Base-by-base conservation (phyloP, 1,284 basidiomycete genomes). In the Coniferiporia weirii region DNA sequence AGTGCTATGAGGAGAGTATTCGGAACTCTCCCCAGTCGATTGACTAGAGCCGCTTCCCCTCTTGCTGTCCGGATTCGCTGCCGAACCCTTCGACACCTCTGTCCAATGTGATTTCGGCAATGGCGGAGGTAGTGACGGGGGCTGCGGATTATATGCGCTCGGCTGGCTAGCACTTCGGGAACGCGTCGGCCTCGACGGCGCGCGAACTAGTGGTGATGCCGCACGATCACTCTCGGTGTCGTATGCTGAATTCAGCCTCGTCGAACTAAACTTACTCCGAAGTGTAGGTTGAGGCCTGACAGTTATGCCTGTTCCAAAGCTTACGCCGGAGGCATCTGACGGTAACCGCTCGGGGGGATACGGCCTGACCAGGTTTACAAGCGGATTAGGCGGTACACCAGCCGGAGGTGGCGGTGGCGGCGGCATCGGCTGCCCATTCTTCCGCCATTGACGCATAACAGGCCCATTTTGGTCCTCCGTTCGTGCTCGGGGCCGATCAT, bases 1-100 rank as follows among this genome's bases (percentile, higher is more conserved):
- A 34, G 85, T 84, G 63, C 85, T 87, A 64, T 89, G 87, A 20
- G 88, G 87, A 36, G 88, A 91, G 65, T 88, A 89, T 65, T 90
- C 86, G 8, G 89, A 90, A 66, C 87, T 89, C 64, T 83, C 86
- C 40, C 78, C 82, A 5, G 89, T 90, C 20, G 86, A 89, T 69
- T 89, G 81, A 67, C 89, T 91, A 49, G 87, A 90, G 4, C 88
- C 86, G 65, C 89, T 92, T 53, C 85, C 85, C 54, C 89, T 78
- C 71, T 89, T 87, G 66, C 76, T 62, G 36, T 40, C 38, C 17
- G 72, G 73, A 51, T 71, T 79, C 49, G 77, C 79, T 62, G 81
- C 75, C 8, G 84, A 79, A 47, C 82, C 71, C 54, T 75, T 77
- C 19, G 75, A 71, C 19, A 78, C 73, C 36, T 81, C 77, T 45